Conservation (phyloP, 805 yeast species). For the Barnettozyma botsteinii region DNA sequence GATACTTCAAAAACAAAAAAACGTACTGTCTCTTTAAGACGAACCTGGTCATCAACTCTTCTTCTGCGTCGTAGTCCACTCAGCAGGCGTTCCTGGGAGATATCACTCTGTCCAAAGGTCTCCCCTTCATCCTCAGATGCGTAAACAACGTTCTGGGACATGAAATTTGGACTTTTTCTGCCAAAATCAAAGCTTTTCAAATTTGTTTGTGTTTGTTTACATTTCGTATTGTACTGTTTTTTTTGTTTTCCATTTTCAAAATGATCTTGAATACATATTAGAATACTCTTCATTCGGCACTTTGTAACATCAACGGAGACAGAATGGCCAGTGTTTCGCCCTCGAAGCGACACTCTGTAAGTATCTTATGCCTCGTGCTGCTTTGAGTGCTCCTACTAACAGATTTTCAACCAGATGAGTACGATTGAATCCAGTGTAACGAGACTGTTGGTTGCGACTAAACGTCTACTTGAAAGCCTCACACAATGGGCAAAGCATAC, state of each 20-base stretch:
- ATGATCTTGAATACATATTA: no score
- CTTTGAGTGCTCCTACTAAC: slow-evolving; percentile 6
- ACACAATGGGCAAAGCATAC: slow-evolving; percentile 84
- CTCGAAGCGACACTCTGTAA: slow-evolving; percentile 25
- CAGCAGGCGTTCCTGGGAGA: slow-evolving; percentile 6
- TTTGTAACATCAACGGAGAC: no score
- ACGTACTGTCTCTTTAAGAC: slow-evolving; percentile 5
- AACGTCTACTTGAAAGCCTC: slow-evolving; percentile 76
- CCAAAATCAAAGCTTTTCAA: neutral
- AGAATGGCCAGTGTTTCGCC: slow-evolving; percentile 12
- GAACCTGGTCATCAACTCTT: neutral
- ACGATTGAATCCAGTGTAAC: slow-evolving; percentile 78
- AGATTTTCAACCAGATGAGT: slow-evolving; percentile 23
- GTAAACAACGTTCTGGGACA: slow-evolving; percentile 1
- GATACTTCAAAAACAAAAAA: neutral
- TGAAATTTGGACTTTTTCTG: neutral
- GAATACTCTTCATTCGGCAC: no score
- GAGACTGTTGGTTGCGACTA: slow-evolving; percentile 77
- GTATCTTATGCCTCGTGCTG: slow-evolving; percentile 2
- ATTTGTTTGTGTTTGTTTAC: neutral
- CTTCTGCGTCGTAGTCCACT: neutral
- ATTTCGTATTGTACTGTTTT: neutral
- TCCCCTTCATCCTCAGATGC: slow-evolving; percentile 14
- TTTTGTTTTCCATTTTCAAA: neutral
- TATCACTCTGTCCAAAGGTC: slow-evolving; percentile 1